Evolutionary conservation across 805 yeast genomes (phyloP).

Genomic region (Clavispora fructus): DNA sequence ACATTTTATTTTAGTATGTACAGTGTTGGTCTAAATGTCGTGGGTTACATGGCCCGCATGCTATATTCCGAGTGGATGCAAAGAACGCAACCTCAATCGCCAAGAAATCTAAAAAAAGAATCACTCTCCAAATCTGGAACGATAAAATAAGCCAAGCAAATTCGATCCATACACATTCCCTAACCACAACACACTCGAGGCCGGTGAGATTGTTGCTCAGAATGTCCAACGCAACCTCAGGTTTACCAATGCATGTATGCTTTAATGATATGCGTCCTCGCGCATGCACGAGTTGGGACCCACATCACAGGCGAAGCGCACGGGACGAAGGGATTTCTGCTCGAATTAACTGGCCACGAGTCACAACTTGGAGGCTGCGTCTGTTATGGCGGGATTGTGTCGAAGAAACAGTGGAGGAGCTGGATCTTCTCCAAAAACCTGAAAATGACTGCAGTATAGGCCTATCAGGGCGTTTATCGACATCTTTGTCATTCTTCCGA

Average conservation of each 20-base stretch:
- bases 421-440: not conserved
- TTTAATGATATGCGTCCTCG: too few relatives aligned
- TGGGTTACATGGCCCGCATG: not conserved
- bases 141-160: too few relatives aligned
- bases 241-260: too few relatives aligned
- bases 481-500: not conserved
- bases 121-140: too few relatives aligned
- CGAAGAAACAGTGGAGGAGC: not conserved
- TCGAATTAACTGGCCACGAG: not conserved
- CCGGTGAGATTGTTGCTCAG: too few relatives aligned
- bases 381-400: not conserved
- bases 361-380: not conserved
- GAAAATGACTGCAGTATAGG: not conserved
- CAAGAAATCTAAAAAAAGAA: not conserved
- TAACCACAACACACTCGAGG: too few relatives aligned
- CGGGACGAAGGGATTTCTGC: not conserved
- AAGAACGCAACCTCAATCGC: not conserved
- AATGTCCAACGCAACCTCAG: too few relatives aligned
- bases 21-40: not conserved
- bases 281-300: too few relatives aligned
- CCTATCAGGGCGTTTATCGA: not conserved
- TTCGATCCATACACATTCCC: too few relatives aligned
- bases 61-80: not conserved
- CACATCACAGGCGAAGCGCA: not conserved
- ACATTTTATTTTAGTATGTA: not conserved